Conservation (phyloP, 192 early-diverging fungal genomes). For the Coemansia sp. region DNA sequence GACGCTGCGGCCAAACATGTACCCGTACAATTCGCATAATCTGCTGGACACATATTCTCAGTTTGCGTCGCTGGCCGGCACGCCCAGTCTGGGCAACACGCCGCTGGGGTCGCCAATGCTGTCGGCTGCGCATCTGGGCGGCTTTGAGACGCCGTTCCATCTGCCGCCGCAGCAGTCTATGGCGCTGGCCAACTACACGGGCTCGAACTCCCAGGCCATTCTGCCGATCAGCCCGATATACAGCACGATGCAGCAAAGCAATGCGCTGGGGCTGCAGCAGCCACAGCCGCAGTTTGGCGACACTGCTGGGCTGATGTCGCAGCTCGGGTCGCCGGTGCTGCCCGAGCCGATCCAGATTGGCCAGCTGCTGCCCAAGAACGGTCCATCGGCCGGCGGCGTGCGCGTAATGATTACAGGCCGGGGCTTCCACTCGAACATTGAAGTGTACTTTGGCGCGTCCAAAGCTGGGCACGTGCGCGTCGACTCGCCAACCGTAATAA, state of each 20-base stretch:
- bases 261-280: constrained; percentile 7
- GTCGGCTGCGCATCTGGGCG: constrained; percentile 40
- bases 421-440: constrained; percentile 76
- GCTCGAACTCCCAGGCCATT: constrained; percentile 5
- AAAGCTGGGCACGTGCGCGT: constrained; percentile 73
- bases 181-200: constrained; percentile 5
- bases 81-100: constrained; percentile 49
- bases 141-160: constrained; percentile 50
- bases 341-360: constrained; percentile 54
- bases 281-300: not conserved
- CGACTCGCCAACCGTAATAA: constrained; percentile 75
- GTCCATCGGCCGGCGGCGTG: constrained; percentile 83
- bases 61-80: constrained; percentile 50
- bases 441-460: constrained; percentile 75
- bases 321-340: constrained; percentile 7
- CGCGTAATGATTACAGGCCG: constrained; percentile 81
- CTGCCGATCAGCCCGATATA: constrained; percentile 9
- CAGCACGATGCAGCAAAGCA: not conserved
- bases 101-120: constrained; percentile 50
- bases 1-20: constrained; percentile 30
- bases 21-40: constrained; percentile 15
- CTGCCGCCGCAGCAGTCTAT: constrained; percentile 21
- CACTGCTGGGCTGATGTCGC: constrained; percentile 14
- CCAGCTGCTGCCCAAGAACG: constrained; percentile 77
- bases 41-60: constrained; percentile 53